phyloP scores from a whole-genome alignment of 192 early-diverging fungal species.

The Coemansia sp. region DNA sequence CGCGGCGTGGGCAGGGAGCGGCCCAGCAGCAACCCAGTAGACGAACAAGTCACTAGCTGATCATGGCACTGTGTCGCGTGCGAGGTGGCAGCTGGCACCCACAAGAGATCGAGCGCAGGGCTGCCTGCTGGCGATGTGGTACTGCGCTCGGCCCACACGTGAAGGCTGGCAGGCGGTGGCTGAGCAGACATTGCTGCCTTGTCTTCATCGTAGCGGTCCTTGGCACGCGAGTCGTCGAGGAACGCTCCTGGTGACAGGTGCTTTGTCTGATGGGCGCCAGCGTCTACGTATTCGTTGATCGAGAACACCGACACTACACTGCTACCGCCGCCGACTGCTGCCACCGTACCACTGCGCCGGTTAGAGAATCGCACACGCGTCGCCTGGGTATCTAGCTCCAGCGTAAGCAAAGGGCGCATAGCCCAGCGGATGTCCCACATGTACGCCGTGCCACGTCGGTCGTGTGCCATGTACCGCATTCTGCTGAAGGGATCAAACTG shows the following conservation, averaged over 20 bases:
- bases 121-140: constrained; percentile 3
- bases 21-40: constrained; percentile 10
- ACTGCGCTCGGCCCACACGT: constrained; percentile 15
- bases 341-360: constrained; percentile 30
- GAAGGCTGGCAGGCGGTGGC: constrained; percentile 23
- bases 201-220: constrained; percentile 30
- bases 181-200: constrained; percentile 13
- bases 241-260: constrained; percentile 17
- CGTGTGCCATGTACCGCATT: constrained; percentile 43
- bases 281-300: constrained; percentile 26
- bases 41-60: constrained; percentile 25
- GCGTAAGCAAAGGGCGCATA: constrained; percentile 20
- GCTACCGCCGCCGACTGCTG: constrained; percentile 22
- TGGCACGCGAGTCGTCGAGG: constrained; percentile 23
- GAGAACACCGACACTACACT: constrained; percentile 18
- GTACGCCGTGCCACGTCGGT: constrained; percentile 30
- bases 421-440: constrained; percentile 54
- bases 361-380: constrained; percentile 29
- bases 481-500: constrained; percentile 51
- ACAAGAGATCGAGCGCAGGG: constrained; percentile 24
- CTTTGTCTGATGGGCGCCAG: neutral
- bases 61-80: constrained; percentile 11
- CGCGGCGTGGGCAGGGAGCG: constrained; percentile 18
- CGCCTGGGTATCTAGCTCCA: constrained; percentile 12
- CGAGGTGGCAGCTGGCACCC: constrained; percentile 31